Conservation (phyloP, 1,284 basidiomycete genomes). For the Naganishia albida region DNA sequence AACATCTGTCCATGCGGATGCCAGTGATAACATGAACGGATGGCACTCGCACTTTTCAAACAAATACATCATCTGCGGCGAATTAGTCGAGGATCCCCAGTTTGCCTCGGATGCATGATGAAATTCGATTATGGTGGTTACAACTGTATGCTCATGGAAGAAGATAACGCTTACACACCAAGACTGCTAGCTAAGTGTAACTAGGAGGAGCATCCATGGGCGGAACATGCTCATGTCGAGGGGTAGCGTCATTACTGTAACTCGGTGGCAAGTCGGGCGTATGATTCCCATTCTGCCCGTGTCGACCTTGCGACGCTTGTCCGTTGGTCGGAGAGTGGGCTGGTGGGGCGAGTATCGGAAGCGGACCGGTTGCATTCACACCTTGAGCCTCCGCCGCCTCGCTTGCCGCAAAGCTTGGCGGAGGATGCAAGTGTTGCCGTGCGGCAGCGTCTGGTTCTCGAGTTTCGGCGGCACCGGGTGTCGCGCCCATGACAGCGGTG, state of each 20-base stretch:
- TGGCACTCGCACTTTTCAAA: conserved; percentile 87
- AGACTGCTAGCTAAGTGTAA: conserved; percentile 1
- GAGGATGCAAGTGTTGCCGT: conserved; percentile 35
- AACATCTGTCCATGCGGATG: background rate
- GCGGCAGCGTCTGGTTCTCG: conserved; percentile 5
- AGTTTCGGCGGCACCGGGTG: background rate
- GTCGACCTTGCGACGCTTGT: background rate
- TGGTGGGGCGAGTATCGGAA: conserved; percentile 18
- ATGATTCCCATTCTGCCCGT: background rate
- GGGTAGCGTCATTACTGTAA: conserved; percentile 21
- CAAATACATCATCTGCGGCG: conserved; percentile 84
- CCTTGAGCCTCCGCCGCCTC: conserved; percentile 47
- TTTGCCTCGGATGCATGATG: conserved; percentile 3
- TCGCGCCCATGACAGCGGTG: background rate
- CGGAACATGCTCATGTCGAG: background rate
- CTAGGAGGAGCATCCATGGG: conserved; percentile 28
- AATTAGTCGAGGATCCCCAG: conserved; percentile 68
- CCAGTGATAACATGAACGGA: conserved; percentile 84
- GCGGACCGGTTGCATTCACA: conserved; percentile 29
- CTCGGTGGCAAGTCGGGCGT: conserved; percentile 23
- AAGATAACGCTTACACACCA: background rate
- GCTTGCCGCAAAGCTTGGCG: conserved; percentile 49
- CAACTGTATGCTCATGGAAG: background rate
- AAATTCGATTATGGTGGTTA: background rate
- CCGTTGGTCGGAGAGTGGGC: background rate